These are phyloP conservation scores for Alternaria sp. DNA, from an alignment of 2,329 filamentous ascomycete genomes.

Conservation along the genomic window DNA sequence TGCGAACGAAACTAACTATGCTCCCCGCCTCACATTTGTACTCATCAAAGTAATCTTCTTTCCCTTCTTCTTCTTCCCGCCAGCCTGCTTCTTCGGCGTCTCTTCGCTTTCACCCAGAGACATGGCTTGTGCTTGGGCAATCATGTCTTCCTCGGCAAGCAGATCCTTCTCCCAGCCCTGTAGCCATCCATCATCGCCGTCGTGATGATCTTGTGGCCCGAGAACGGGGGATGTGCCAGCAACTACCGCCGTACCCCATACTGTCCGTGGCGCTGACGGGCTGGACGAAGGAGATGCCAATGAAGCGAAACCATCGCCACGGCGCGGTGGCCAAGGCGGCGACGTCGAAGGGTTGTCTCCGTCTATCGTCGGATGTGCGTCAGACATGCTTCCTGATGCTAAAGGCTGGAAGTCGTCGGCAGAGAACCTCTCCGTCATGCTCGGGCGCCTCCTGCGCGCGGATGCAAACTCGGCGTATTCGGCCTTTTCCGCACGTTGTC, in stretches of 20 bases:
- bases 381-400: conserved; percentile 36
- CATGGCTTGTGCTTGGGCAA: conserved; percentile 59
- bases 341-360: conserved; percentile 51
- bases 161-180: conserved; percentile 83
- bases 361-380: conserved; percentile 36
- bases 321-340: conserved; percentile 62
- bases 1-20: conserved; percentile 37
- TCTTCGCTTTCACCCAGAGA: conserved; percentile 43
- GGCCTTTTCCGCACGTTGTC: conserved; percentile 79
- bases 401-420: conserved; percentile 57
- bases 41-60: conserved; percentile 76
- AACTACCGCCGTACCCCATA: conserved; percentile 88
- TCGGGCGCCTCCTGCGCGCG: conserved; percentile 67
- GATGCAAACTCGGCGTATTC: conserved; percentile 77
- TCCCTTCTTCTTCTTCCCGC: conserved; percentile 69
- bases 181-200: conserved; percentile 81
- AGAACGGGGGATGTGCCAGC: conserved; percentile 65
- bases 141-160: conserved; percentile 64
- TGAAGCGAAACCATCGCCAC: conserved; percentile 66
- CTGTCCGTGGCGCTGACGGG: conserved; percentile 77
- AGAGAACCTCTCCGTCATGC: conserved; percentile 62
- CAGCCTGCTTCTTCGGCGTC: conserved; percentile 44
- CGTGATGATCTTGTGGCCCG: conserved; percentile 50
- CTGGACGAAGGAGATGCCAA: conserved; percentile 83
- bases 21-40: conserved; percentile 67